These are phyloP conservation scores for Goffeauzyma gilvescens DNA, from an alignment of 768 basidiomycete species.

Conservation along the genomic window DNA sequence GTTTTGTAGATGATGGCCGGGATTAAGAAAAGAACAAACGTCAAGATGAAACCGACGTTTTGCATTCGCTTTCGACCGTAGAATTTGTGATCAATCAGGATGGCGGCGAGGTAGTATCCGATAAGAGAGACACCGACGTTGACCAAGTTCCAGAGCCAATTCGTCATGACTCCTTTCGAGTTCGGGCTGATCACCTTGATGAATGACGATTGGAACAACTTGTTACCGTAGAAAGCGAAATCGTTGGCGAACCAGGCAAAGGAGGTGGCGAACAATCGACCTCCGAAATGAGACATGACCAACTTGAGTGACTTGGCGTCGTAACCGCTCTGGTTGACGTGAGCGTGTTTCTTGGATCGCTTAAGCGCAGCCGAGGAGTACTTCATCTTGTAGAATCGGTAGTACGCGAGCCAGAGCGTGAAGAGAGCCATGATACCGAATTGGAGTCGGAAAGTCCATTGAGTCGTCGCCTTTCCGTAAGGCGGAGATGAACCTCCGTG, in stretches of 20 bases:
- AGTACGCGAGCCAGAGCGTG: constrained; percentile 36
- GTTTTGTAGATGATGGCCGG: constrained; percentile 26
- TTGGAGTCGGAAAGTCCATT: constrained; percentile 35
- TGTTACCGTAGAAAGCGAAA: constrained; percentile 34
- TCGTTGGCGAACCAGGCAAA: constrained; percentile 34
- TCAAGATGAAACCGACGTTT: constrained; percentile 30
- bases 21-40: constrained; percentile 26
- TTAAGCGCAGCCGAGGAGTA: constrained; percentile 27
- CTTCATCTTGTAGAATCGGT: constrained; percentile 33
- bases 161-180: constrained; percentile 29
- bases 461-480: constrained; percentile 27
- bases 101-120: constrained; percentile 34
- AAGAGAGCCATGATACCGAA: constrained; percentile 35
- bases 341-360: constrained; percentile 27
- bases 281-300: constrained; percentile 30
- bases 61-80: constrained; percentile 32
- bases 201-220: constrained; percentile 33
- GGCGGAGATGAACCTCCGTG: constrained; percentile 23
- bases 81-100: constrained; percentile 35
- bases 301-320: constrained; percentile 32
- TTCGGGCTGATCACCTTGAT: constrained; percentile 33
- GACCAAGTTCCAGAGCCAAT: constrained; percentile 34
- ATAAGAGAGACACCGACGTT: constrained; percentile 32
- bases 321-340: constrained; percentile 33
- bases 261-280: constrained; percentile 26